Evolutionary conservation across 208 protist genomes (phyloP).

Genomic region (Herpetomonas tarakana): DNA sequence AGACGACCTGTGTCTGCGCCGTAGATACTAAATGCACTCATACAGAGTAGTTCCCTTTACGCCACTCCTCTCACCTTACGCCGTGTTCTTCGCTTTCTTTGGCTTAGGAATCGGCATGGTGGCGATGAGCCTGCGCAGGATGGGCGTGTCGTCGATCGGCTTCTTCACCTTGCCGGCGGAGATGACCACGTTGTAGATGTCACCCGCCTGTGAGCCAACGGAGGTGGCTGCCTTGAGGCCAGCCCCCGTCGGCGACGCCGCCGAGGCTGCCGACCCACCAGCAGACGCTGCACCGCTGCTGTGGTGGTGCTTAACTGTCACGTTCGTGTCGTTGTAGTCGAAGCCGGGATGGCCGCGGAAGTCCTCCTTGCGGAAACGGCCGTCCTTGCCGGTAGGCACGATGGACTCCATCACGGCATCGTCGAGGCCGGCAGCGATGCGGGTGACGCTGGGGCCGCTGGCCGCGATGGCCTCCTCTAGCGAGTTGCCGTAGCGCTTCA

Average conservation of each 20-base stretch:
- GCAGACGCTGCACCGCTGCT: conserved; percentile 3
- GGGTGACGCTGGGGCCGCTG: conserved; percentile 78
- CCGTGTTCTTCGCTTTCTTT: conserved; percentile 27
- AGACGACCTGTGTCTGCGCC: no score
- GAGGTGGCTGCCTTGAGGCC: not conserved
- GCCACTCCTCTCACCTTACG: no score
- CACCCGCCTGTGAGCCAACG: conserved; percentile 1
- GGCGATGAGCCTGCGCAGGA: conserved; percentile 59
- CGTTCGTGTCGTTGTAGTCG: conserved; percentile 61
- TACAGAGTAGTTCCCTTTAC: no score
- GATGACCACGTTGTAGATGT: conserved; percentile 64
- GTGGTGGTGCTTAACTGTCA: conserved; percentile 11
- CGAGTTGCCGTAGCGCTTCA: conserved; percentile 50
- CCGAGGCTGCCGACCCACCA: conserved; percentile 9
- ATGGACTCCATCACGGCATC: conserved; percentile 32
- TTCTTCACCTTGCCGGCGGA: conserved; percentile 45
- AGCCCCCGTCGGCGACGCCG: conserved; percentile 5
- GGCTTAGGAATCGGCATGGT: conserved; percentile 64
- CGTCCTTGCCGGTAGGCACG: conserved; percentile 60
- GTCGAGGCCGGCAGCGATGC: conserved; percentile 68
- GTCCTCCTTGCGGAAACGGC: conserved; percentile 79
- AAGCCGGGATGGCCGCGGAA: conserved; percentile 73
- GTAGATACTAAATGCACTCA: no score
- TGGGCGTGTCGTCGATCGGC: conserved; percentile 58
- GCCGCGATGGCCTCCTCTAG: conserved; percentile 59